phyloP scores from a whole-genome alignment of 2,329 filamentous ascomycete species.

The Curvularia sp. region DNA sequence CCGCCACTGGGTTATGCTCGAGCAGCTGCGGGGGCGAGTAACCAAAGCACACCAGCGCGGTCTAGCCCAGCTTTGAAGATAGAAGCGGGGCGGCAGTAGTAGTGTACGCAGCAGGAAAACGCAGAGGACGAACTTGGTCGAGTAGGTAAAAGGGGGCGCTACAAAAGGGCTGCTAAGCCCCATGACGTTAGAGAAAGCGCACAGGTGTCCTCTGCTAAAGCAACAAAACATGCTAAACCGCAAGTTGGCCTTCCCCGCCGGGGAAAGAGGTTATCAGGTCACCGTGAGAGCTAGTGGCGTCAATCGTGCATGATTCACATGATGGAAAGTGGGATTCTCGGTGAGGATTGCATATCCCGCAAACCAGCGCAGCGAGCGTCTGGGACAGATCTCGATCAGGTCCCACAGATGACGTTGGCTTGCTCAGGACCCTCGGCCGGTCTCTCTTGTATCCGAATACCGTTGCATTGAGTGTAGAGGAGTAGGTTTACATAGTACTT shows the following conservation, averaged over 20 bases:
- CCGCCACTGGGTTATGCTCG: neutral
- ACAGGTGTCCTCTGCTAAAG: conserved; percentile 7
- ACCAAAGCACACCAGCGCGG: neutral
- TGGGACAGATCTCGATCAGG: neutral
- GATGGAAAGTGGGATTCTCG: neutral
- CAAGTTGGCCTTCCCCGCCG: conserved; percentile 3
- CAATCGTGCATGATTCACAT: neutral
- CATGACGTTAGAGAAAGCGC: conserved; percentile 2
- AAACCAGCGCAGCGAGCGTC: neutral
- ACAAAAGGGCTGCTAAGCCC: neutral
- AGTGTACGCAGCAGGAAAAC: neutral
- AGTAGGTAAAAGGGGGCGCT: conserved; percentile 3
- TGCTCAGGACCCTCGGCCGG: neutral
- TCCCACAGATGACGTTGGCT: conserved; percentile 1
- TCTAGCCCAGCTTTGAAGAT: neutral
- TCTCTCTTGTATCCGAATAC: neutral
- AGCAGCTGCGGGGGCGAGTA: neutral
- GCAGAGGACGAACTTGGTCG: conserved; percentile 2
- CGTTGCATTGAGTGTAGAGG: neutral
- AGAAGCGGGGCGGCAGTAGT: neutral
- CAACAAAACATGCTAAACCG: neutral
- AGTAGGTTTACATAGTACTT: no score
- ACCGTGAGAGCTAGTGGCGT: conserved; percentile 4
- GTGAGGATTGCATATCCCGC: neutral
- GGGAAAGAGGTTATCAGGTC: conserved; percentile 3